Evolutionary conservation across 2,329 filamentous ascomycete species (phyloP), one percentile per base, ranked within the genome.

Genomic region (Verticillium longisporum): DNA sequence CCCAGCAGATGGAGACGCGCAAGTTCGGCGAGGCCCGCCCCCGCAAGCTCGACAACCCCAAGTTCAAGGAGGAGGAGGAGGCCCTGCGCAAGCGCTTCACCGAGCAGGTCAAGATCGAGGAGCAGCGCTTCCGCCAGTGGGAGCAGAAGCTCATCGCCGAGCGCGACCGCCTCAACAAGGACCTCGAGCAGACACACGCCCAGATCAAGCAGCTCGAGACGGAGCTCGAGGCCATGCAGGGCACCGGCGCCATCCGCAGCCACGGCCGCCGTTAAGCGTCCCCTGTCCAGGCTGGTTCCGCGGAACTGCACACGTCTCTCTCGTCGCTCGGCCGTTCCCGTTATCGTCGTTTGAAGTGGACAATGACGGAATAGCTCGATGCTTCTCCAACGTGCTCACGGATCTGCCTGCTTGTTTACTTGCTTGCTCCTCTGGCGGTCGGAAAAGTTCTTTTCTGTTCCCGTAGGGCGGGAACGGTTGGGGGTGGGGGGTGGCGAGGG

Each of bases 41-140:
- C 69, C 86, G 94, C 79, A 99, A 99, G 87, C 84, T 99, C 71
- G 95, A 99, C 82, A 99, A 99, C 84, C 95, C 95, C 80, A 99
- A 99, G 84, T 99, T 98, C 87, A 99, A 99, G 87, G 95, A 99
- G 78, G 95, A 99, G 80, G 95, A 99, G 76, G 95, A 99, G 84
- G 91, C 91, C 65, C 88, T 99, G 67, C 89, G 95, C 80, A 99
- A 99, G 88, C 88, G 96, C 70, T 99, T 99, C 81, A 99, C 95
- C 69, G 95, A 99, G 83, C 95, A 99, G 79, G 95, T 99, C 83
- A 99, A 99, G 91, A 91, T 99, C 73, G 96, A 99, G 83, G 95
- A 99, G 82, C 92, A 97, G 82, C 88, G 95, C 68, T 99, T 99
- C 88, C 88, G 96, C 78, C 90, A 96, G 80, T 99, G 95, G 95